Evolutionary conservation across 1,284 basidiomycete species (phyloP), one percentile per base, ranked within the genome.

Genomic region (Coniferiporia sulphurascens): DNA sequence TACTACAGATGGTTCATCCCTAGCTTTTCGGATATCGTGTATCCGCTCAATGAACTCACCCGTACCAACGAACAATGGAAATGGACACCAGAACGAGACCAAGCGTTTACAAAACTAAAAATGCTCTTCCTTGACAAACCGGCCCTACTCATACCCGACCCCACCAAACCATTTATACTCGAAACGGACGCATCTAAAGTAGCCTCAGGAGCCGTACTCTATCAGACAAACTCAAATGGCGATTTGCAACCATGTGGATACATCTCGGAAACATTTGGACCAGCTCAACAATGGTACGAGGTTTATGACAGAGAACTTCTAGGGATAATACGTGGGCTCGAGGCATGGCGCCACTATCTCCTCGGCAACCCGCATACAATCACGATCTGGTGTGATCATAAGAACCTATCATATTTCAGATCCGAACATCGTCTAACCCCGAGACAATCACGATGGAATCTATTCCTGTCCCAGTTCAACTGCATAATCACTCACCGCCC

Each of bases 391-490:
- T 52, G 51, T 10, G 51, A 52, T n/a, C 51, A 52, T 19, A 35
- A 38, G 4, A 52, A 52, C 38, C 38, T 41, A 2, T 41, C 38
- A 3, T 41, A 41, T 8, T 41, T 41, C 38, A 2, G 38, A 2
- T 10, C 38, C 3, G 38, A 10, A 2, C 7, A 8, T 8, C 38
- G 7, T 8, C 38, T 41, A 10, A 3, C 38, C 7, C 38, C 38
- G 3, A 2, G 38, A 10, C 77, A 82, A 64, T 75, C 73, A 0
- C 61, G 74, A 2, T 83, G 78, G 80, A 64, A 65, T 0, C 56
- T 71, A 0, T 55, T 68, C 21, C 64, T 83, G 0, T 52, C 70
- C 0, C 46, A 71, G 5, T 79, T 70, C 62, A 59, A 76, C 46
- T 76, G 76, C 61, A 56, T 52, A 0, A 67, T 83, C 1, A 49